Evolutionary conservation across 106 monocot genomes (phyloP), one percentile per base, ranked within the genome.

Genomic region (Apostasia shenzhenica): DNA sequence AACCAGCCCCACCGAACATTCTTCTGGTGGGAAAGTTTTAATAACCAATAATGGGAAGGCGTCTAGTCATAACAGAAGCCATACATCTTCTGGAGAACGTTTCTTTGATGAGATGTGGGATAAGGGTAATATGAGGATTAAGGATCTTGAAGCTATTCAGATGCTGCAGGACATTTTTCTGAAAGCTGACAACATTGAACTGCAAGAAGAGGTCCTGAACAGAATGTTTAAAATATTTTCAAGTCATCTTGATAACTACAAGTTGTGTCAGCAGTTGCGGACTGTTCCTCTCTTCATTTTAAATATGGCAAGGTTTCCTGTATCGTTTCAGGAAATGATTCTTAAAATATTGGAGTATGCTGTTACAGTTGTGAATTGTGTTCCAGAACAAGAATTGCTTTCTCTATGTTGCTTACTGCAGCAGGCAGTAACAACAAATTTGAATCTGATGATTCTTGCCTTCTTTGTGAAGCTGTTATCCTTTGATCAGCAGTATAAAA

Each of bases 111-210:
- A 90, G 53, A 70, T 83, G 6, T 79, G 79, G 75, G 97, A 87
- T 45, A 90, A 84, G 14, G 77, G 83, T 2, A 84, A 85, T 57
- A 67, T 79, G 26, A 90, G 81, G 75, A 79, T 99, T 74, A 87
- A 90, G 69, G 99, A 99, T 75, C 82, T 99, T 57, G 99, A 93
- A 65, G 99, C 99, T 9, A 90, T 99, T 63, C 99, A 99, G 77
- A 99, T 99, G 99, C 75, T 99, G 56, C 99, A 93, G 70, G 99
- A 99, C 76, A 88, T 99, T 73, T 93, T 99, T 83, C 87, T 99
- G n/a, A 99, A 99, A 70, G 93, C 86, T 44, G 93, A 90, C 54
- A 86, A 85, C 60, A 66, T 85, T 43, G 90, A 99, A 62, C 76
- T 93, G 55, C 99, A 99, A 59, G 89, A 86, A 41, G 99, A 99